Evolutionary conservation across 331 rosid genomes (phyloP), one percentile per base, ranked within the genome.

Genomic region (Quercus lobata): DNA sequence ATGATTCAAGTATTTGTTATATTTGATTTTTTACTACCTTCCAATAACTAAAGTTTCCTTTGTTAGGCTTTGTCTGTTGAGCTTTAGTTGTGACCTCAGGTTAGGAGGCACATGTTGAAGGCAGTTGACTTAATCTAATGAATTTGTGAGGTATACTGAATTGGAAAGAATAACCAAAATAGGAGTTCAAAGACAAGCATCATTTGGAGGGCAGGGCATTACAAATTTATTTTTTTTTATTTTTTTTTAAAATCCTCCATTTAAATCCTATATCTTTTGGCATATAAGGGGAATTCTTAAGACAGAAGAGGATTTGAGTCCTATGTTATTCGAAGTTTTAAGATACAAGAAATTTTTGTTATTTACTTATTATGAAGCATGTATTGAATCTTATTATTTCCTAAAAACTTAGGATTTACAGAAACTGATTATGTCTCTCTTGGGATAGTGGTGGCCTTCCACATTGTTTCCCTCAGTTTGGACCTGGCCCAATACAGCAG

Each of bases 381-480:
- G 6, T 41, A 32, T 37, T 85, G 58, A 72, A 72, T 16, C 56
- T 37, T 29, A 55, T 27, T 30, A 27, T 55, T 69, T 18, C 79
- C 37, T 77, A 24, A 75, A 44, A 76, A 72, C 53, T 70, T 77
- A 60, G 78, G 74, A 75, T 78, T 41, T 21, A 76, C 57, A 1
- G 71, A 80, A 78, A 78, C 85, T 90, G 87, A 90, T 74, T 85
- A 2, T 18, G 73, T 77, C 44, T 79, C 77, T 83, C 35, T 87
- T 86, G 65, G 80, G 80, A 60, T 79, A 93, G 98, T 88, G 99
- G 99, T 71, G 99, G 99, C 12, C 24, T 93, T 76, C 99, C 99
- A 27, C 99, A 95, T 87, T 95, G 99, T 84, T 93, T 95, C 85
- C 99, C 98, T n/a, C 99, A 95, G 91, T 95, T 95, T 88, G 99